Evolutionary conservation across 2,329 filamentous ascomycete genomes (phyloP).

Genomic region (Epicoccum sorghinum): DNA sequence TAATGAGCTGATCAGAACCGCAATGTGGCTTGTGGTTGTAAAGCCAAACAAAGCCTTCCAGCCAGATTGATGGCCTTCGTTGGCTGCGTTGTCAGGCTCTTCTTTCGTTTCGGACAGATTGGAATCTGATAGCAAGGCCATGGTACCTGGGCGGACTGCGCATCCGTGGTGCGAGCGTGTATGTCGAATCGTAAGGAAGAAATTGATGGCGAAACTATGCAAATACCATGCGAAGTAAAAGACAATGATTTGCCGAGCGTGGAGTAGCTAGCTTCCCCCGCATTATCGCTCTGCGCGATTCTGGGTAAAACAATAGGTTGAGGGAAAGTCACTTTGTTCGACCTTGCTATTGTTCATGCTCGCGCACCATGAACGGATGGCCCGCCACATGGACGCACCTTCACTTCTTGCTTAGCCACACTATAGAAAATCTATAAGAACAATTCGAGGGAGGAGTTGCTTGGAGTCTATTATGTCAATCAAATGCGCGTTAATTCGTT

Average conservation of each 20-base stretch:
- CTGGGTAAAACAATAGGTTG: slow-evolving; percentile 12
- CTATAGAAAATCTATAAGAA: neutral
- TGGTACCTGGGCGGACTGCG: slow-evolving; percentile 1
- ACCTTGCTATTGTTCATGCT: slow-evolving; percentile 43
- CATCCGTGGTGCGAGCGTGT: slow-evolving; percentile 1
- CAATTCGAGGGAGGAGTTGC: neutral
- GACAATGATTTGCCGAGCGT: slow-evolving; percentile 20
- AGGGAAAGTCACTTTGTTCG: slow-evolving; percentile 30
- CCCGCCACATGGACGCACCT: neutral
- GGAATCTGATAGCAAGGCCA: slow-evolving; percentile 22
- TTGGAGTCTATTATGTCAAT: neutral
- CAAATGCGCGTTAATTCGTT: slow-evolving; percentile 9
- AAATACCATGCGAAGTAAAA: slow-evolving; percentile 14
- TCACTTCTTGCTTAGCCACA: neutral
- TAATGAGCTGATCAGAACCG: slow-evolving; percentile 61
- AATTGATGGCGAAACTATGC: slow-evolving; percentile 6
- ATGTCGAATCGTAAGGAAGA: neutral
- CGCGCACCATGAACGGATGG: slow-evolving; percentile 6
- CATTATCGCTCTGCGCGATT: neutral
- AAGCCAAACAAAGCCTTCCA: slow-evolving; percentile 74
- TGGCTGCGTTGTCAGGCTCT: slow-evolving; percentile 14
- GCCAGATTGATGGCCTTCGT: slow-evolving; percentile 32
- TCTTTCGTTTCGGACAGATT: slow-evolving; percentile 21
- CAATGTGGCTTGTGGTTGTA: slow-evolving; percentile 65
- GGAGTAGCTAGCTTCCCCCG: slow-evolving; percentile 21